A percentile compares a stretch with the other conserved stretches of the same genome.
phyloP scores from a whole-genome alignment of 2,329 filamentous ascomycete species.

The Paecilomyces sp. region DNA sequence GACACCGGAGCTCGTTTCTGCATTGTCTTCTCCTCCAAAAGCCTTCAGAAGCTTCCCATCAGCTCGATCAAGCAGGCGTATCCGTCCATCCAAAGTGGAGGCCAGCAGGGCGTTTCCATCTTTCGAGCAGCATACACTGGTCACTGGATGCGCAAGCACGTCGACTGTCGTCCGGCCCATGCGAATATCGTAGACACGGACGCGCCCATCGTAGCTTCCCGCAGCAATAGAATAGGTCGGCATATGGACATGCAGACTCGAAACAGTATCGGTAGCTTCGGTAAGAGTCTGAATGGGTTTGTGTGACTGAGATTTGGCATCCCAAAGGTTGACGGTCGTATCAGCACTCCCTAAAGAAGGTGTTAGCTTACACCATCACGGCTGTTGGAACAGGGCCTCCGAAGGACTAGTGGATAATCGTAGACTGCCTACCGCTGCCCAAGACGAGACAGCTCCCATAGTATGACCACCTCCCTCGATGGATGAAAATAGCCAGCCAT shows the following conservation, averaged over 20 bases:
- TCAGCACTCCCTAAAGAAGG: constrained; percentile 33
- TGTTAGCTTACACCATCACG: constrained; percentile 2
- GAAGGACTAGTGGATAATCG: neutral
- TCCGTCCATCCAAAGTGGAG: constrained; percentile 64
- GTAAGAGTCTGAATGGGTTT: constrained; percentile 37
- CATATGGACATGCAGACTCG: constrained; percentile 31
- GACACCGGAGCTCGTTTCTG: constrained; percentile 16
- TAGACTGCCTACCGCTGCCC: neutral
- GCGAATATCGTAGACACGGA: constrained; percentile 75
- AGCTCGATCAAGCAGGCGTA: constrained; percentile 74
- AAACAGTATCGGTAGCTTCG: constrained; percentile 36
- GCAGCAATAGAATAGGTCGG: constrained; percentile 51
- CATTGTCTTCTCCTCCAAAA: constrained; percentile 53
- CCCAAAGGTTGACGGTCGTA: constrained; percentile 37
- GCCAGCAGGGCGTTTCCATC: constrained; percentile 71
- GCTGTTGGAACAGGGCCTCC: neutral
- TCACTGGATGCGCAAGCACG: constrained; percentile 62
- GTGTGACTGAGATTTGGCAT: constrained; percentile 30
- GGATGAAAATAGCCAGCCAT: neutral
- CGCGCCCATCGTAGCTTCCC: constrained; percentile 77
- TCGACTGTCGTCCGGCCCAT: constrained; percentile 66
- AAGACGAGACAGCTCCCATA: neutral
- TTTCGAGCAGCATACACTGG: constrained; percentile 62
- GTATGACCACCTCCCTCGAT: neutral
- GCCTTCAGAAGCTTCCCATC: constrained; percentile 66